Evolutionary conservation across 805 yeast genomes (phyloP).

Genomic region (Metschnikowia reukaufii): DNA sequence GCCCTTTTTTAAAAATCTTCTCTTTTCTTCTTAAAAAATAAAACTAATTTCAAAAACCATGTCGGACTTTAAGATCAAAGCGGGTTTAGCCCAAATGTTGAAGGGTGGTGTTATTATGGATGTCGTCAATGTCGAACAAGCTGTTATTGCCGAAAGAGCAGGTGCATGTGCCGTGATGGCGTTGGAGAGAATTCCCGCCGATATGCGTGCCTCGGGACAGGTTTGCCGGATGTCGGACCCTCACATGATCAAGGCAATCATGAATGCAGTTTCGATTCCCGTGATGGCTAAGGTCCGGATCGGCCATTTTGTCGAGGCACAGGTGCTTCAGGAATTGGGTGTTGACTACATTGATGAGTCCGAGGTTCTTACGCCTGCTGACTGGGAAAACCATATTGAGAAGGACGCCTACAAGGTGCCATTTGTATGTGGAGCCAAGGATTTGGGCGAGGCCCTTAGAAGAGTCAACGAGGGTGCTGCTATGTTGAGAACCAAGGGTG

Average conservation of each 20-base stretch:
- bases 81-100: constrained; percentile 84
- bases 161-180: constrained; percentile 94
- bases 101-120: constrained; percentile 77
- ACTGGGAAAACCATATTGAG: constrained; percentile 61
- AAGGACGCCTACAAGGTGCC: constrained; percentile 66
- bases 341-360: constrained; percentile 83
- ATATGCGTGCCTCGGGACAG: constrained; percentile 77
- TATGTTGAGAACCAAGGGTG: constrained; percentile 85
- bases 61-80: constrained; percentile 49
- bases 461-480: constrained; percentile 83
- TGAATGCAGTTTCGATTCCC: constrained; percentile 67
- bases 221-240: constrained; percentile 90
- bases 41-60: not conserved
- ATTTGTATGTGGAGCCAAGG: constrained; percentile 81
- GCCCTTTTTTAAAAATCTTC: not conserved
- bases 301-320: constrained; percentile 83
- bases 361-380: constrained; percentile 83
- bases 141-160: constrained; percentile 73
- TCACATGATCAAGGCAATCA: constrained; percentile 69
- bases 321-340: constrained; percentile 66
- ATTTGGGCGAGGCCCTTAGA: constrained; percentile 79
- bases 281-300: constrained; percentile 88
- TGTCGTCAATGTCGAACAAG: constrained; percentile 79
- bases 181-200: constrained; percentile 80
- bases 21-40: not conserved